Evolutionary conservation across 2,329 filamentous ascomycete genomes (phyloP).

Genomic region (Cladophialophora chaetospira): DNA sequence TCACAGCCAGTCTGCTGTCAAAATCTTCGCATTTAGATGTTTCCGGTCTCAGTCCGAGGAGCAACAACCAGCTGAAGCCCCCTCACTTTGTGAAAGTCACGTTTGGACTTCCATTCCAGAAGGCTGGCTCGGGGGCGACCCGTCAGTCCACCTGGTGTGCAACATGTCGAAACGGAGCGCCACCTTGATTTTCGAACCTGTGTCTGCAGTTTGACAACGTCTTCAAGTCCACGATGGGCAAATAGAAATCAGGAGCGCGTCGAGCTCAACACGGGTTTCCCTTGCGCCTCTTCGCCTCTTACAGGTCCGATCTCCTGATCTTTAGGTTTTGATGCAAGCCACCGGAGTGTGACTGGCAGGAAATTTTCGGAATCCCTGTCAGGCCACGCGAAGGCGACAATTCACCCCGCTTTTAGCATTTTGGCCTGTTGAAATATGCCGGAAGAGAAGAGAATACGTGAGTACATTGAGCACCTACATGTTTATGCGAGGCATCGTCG

Average conservation of each 20-base stretch:
- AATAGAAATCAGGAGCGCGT: not conserved
- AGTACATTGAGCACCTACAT: too few relatives aligned
- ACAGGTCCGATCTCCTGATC: constrained; percentile 6
- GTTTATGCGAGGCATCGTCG: too few relatives aligned
- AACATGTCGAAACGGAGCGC: not conserved
- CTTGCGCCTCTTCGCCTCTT: constrained; percentile 11
- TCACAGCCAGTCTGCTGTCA: not conserved
- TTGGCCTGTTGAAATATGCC: not conserved
- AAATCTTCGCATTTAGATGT: not conserved
- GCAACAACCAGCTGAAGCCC: not conserved
- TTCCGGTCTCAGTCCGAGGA: constrained; percentile 8
- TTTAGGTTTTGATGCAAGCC: constrained; percentile 11
- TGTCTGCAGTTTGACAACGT: not conserved
- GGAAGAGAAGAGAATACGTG: too few relatives aligned
- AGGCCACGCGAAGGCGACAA: constrained; percentile 3
- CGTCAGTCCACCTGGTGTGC: too few relatives aligned
- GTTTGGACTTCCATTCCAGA: not conserved
- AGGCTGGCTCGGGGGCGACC: not conserved
- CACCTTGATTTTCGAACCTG: not conserved
- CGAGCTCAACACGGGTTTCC: not conserved
- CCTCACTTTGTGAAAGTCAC: not conserved
- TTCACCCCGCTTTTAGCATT: not conserved
- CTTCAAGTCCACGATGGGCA: not conserved
- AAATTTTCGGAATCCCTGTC: constrained; percentile 5
- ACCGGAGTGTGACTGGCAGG: not conserved